Conservation (phyloP, 2,329 filamentous ascomycete species). For the Microsporum canis region DNA sequence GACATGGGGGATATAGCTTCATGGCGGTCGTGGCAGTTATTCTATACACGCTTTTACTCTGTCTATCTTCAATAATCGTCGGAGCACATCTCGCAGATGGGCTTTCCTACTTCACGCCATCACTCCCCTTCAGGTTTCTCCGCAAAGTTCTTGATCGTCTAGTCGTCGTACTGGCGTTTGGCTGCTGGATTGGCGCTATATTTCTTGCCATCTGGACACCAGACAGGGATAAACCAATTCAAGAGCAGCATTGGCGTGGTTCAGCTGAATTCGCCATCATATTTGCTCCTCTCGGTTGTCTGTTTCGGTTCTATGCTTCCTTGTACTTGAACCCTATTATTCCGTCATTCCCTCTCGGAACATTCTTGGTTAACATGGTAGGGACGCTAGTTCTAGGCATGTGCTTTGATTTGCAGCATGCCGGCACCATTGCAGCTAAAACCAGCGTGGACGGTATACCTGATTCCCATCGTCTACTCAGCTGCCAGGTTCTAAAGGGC, state of each 20-base stretch:
- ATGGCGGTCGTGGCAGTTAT: slow-evolving; percentile 67
- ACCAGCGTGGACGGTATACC: background rate
- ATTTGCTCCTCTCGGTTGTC: slow-evolving; percentile 70
- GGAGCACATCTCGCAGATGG: slow-evolving; percentile 65
- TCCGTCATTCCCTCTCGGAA: slow-evolving; percentile 68
- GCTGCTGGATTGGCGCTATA: slow-evolving; percentile 67
- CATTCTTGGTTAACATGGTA: slow-evolving; percentile 68
- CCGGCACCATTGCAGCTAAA: slow-evolving; percentile 37
- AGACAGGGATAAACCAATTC: slow-evolving; percentile 30
- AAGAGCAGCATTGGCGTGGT: slow-evolving; percentile 59
- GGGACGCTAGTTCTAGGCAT: slow-evolving; percentile 66
- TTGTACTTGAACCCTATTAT: slow-evolving; percentile 57
- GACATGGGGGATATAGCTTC: slow-evolving; percentile 69
- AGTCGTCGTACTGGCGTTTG: slow-evolving; percentile 54
- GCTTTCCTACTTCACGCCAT: slow-evolving; percentile 48
- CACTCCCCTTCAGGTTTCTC: slow-evolving; percentile 46
- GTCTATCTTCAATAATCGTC: slow-evolving; percentile 54
- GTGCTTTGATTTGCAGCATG: slow-evolving; percentile 67
- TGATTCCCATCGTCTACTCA: slow-evolving; percentile 30
- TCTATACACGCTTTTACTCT: slow-evolving; percentile 60
- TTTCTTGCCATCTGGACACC: slow-evolving; percentile 63
- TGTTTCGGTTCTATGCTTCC: slow-evolving; percentile 63
- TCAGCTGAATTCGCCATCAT: slow-evolving; percentile 63
- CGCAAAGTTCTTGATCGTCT: slow-evolving; percentile 54
- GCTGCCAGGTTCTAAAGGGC: slow-evolving; percentile 58